Evolutionary conservation across 2,329 filamentous ascomycete genomes (phyloP).

Genomic region (Penicillium occitanis): DNA sequence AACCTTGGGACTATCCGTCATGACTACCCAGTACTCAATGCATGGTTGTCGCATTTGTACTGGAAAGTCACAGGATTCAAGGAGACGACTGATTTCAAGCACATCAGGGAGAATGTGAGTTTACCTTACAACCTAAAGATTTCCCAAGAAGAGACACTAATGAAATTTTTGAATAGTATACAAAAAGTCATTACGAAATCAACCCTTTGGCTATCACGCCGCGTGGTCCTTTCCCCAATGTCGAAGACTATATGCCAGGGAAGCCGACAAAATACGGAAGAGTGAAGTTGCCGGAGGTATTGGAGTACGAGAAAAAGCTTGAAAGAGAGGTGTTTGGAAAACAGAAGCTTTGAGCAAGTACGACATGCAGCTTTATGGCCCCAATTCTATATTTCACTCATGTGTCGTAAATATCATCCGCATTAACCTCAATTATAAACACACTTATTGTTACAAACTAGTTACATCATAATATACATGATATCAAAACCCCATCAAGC

Average conservation of each 20-base stretch:
- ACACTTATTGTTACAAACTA: neutral
- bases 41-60: conserved; percentile 62
- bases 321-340: neutral
- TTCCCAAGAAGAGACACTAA: neutral
- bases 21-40: conserved; percentile 60
- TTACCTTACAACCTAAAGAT: neutral
- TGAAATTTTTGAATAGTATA: conserved; percentile 41
- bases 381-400: neutral
- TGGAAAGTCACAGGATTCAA: conserved; percentile 56
- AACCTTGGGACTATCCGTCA: conserved; percentile 62
- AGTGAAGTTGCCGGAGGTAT: conserved; percentile 35
- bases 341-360: neutral
- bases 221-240: conserved; percentile 59
- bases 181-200: conserved; percentile 60
- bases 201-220: conserved; percentile 65
- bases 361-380: neutral
- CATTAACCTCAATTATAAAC: neutral
- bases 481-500: neutral
- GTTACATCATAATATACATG: neutral
- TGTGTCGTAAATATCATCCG: neutral
- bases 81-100: conserved; percentile 63
- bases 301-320: conserved; percentile 32
- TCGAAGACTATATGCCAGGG: conserved; percentile 54
- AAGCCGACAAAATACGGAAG: conserved; percentile 53
- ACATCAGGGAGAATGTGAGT: conserved; percentile 65